phyloP scores from a whole-genome alignment of 176 grass and related monocot genomes.

The Triticum monococcum region DNA sequence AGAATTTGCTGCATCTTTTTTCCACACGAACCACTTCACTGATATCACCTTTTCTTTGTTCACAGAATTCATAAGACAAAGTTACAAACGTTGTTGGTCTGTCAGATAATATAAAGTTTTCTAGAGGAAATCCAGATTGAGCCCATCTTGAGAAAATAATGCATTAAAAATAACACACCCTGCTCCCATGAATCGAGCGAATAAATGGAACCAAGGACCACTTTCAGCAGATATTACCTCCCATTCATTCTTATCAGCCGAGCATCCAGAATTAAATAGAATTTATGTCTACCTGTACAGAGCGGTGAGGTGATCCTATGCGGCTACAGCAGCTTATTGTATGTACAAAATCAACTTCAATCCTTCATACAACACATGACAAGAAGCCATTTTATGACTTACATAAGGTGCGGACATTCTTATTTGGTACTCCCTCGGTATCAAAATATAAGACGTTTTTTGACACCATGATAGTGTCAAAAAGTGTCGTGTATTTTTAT shows the following conservation, averaged over 20 bases:
- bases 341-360: slow-evolving; percentile 23
- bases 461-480: too few species aligned
- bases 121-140: slow-evolving; percentile 21
- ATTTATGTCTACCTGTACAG: slow-evolving; percentile 42
- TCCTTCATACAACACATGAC: not conserved
- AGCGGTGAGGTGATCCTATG: slow-evolving; percentile 17
- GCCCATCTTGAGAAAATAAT: slow-evolving; percentile 29
- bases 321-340: not conserved
- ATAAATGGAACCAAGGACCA: slow-evolving; percentile 47
- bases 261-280: slow-evolving; percentile 15
- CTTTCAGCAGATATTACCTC: slow-evolving; percentile 40
- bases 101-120: slow-evolving; percentile 11
- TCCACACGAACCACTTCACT: not conserved
- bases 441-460: too few species aligned
- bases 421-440: not conserved
- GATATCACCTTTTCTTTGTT: not conserved
- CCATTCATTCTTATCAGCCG: slow-evolving; percentile 17
- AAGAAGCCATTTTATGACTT: slow-evolving; percentile 1
- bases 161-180: slow-evolving; percentile 43
- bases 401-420: not conserved
- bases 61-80: not conserved
- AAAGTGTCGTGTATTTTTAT: too few species aligned
- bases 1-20: not conserved
- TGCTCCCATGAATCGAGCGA: slow-evolving; percentile 32
- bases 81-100: not conserved